Evolutionary conservation across 495 filamentous ascomycete species (phyloP).

Genomic region (Aspergillus baeticus): DNA sequence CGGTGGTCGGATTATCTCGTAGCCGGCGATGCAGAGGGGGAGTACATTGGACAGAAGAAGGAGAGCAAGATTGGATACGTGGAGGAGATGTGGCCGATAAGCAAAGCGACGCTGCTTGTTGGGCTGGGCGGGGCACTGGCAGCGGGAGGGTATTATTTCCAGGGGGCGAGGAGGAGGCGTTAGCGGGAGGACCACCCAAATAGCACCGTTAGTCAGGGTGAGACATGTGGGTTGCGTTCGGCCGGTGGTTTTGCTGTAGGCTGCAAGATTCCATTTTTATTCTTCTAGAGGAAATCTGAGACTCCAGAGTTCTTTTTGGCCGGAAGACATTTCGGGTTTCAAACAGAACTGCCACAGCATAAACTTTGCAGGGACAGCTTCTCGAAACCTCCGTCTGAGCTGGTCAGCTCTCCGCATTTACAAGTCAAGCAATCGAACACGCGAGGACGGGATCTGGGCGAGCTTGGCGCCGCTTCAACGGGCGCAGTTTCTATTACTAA

Average conservation of each 20-base stretch:
- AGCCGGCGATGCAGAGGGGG: conserved; percentile 30
- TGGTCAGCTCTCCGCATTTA: no score
- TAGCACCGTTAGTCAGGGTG: background rate
- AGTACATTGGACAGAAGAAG: conserved; percentile 27
- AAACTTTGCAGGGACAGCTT: no score
- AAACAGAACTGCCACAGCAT: no score
- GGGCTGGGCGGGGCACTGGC: conserved; percentile 2
- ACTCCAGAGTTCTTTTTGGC: no score
- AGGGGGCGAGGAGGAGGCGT: background rate
- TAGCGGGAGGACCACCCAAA: background rate
- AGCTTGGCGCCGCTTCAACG: no score
- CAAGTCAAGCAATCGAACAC: no score
- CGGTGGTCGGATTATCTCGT: conserved; percentile 49
- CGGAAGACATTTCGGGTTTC: no score
- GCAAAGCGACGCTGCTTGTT: conserved; percentile 2
- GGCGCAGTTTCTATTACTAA: no score
- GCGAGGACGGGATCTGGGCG: no score
- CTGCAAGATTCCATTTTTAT: background rate
- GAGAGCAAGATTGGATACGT: conserved; percentile 40
- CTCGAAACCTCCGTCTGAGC: no score
- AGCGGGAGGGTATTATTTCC: conserved; percentile 9
- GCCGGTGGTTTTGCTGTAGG: background rate
- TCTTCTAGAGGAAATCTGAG: no score
- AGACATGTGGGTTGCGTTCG: conserved; percentile 4
- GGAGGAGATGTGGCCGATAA: conserved; percentile 10